Evolutionary conservation across 2,329 filamentous ascomycete genomes (phyloP), one percentile per base, ranked within the genome.

Genomic region (Ascochyta clinopodiicola): DNA sequence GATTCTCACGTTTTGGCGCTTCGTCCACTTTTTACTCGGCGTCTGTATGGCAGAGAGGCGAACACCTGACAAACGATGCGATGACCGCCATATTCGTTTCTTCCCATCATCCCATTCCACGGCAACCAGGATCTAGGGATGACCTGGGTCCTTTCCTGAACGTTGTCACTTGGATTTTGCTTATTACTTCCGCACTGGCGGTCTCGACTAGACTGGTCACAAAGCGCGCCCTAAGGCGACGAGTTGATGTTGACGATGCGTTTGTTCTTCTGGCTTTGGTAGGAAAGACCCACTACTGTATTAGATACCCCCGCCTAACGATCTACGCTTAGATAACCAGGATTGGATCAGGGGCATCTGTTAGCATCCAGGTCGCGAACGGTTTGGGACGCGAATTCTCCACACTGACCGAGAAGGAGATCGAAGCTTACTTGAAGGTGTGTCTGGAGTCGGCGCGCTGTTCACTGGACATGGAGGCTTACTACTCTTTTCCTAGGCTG

Each of bases 261-360:
- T 72, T 75, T 55, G 68, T 72, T 12, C 47, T 74, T 49, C 61
- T 68, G 13, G 72, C 72, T 51, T 59, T 75, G 60, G 72, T 75
- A 63, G 35, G 63, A 19, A 24, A 27, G 36, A n/a, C 29, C 47
- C n/a, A 45, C 39, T 37, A 44, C 22, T 12, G 22, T 29, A 6
- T 27, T 43, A 12, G 5, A 38, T 31, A 36, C 5, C 43, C 27
- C 17, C 38, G 53, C 49, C 64, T 68, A 36, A 66, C 46, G 36
- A 39, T 37, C 27, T 6, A 7, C 21, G 15, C 38, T 1, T 24
- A 75, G 72, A 45, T 67, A 27, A 53, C 64, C 29, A 74, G 70
- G 44, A 68, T 75, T 35, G 71, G 66, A 9, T 75, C 72, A 39
- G 72, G 72, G 6, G 61, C 66, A 38, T 62, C 71, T 31, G 70